Percentiles rank a stretch among this genome's conserved stretches.
Conservation (phyloP, 225 moss, liverwort and hornwort genomes). For the Rhytidiadelphus loreus region DNA sequence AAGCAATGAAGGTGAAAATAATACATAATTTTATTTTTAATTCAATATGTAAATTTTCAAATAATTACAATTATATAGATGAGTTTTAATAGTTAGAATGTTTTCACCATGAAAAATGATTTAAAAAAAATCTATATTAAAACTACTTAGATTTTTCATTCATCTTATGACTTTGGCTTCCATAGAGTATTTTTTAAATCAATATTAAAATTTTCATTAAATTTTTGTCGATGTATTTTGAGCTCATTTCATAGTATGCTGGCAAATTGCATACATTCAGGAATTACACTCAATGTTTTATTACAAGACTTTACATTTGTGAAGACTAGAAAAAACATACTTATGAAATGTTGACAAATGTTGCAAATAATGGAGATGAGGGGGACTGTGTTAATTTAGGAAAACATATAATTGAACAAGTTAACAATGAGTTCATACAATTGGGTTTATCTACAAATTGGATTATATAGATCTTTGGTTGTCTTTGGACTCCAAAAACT, state of each 20-base stretch:
- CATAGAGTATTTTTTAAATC: neutral
- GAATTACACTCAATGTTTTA: fast-evolving
- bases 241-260: neutral
- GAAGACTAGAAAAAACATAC: neutral
- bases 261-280: neutral
- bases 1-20: neutral
- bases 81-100: too few species aligned
- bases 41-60: too few species aligned
- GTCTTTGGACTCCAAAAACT: neutral
- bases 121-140: neutral
- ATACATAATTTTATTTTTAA: neutral
- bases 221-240: neutral
- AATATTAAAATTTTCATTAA: neutral
- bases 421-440: neutral
- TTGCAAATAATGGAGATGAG: neutral
- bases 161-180: neutral
- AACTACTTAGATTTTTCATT: neutral
- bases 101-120: neutral
- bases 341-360: neutral
- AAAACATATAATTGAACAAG: neutral
- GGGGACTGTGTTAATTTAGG: neutral
- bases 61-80: fast-evolving
- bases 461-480: neutral
- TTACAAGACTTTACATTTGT: neutral
- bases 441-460: neutral